Percentiles rank a stretch among this genome's conserved stretches.
phyloP scores from a whole-genome alignment of 768 basidiomycete species.

The Macrolepiota dolichaula region DNA sequence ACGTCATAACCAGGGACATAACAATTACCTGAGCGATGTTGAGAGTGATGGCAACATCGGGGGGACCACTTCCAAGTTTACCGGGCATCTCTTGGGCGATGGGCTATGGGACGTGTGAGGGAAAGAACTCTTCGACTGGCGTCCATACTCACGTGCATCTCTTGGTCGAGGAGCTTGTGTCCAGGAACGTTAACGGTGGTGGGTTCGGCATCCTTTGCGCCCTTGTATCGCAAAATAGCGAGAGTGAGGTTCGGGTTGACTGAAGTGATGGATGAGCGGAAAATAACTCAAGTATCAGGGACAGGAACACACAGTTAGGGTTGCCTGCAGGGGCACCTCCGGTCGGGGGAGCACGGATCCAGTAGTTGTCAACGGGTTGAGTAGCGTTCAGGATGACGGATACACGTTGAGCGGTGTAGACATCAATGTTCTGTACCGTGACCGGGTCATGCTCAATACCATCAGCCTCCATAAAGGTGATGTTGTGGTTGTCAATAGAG shows the following conservation, averaged over 20 bases:
- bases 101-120: constrained; percentile 15
- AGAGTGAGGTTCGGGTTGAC: constrained; percentile 31
- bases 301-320: constrained; percentile 5
- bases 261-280: neutral
- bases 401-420: constrained; percentile 29
- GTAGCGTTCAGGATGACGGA: constrained; percentile 28
- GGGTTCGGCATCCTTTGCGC: constrained; percentile 35
- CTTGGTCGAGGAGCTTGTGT: constrained; percentile 11
- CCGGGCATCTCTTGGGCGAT: constrained; percentile 5
- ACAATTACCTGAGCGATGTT: neutral
- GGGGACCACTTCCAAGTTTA: constrained; percentile 8
- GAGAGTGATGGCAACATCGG: neutral
- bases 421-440: constrained; percentile 34
- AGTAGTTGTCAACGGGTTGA: constrained; percentile 28
- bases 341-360: constrained; percentile 38
- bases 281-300: neutral
- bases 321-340: constrained; percentile 20
- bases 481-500: constrained; percentile 30
- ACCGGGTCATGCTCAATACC: constrained; percentile 29
- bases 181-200: constrained; percentile 15
- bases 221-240: constrained; percentile 39
- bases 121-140: neutral
- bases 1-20: too few relatives aligned
- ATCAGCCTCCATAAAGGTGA: constrained; percentile 28
- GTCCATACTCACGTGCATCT: constrained; percentile 1